Evolutionary conservation across 371 early-diverging fungal genomes (phyloP).

Genomic region (Batkoa obscura): DNA sequence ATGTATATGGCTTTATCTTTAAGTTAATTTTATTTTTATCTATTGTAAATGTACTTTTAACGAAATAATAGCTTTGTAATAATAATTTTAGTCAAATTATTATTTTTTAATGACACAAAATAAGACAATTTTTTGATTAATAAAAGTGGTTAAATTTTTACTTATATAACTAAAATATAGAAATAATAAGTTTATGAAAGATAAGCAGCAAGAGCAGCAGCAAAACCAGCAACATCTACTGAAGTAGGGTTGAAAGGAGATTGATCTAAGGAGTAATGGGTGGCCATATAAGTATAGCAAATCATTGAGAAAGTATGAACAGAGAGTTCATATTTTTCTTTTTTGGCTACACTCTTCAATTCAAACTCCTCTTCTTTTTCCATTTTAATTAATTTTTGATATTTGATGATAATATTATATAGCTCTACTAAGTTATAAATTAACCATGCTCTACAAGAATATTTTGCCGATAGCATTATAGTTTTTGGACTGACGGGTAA

Average conservation of each 20-base stretch:
- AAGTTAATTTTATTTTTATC: too few relatives aligned
- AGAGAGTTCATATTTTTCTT: not conserved
- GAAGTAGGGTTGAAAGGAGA: conserved; percentile 1
- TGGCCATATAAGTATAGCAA: conserved; percentile 2
- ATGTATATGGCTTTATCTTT: too few relatives aligned
- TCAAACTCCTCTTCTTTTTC: not conserved
- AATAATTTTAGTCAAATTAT: too few relatives aligned
- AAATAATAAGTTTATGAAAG: not conserved
- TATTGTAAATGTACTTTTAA: too few relatives aligned
- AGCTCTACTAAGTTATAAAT: not conserved
- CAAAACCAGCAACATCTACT: conserved; percentile 2
- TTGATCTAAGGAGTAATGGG: not conserved
- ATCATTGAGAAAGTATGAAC: not conserved
- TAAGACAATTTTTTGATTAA: too few relatives aligned
- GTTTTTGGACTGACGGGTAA: not conserved
- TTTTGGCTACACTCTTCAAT: not conserved
- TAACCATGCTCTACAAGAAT: conserved; percentile 4
- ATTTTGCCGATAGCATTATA: not conserved
- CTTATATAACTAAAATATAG: too few relatives aligned
- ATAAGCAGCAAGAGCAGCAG: conserved; percentile 1
- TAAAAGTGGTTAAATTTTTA: too few relatives aligned
- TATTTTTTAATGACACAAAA: too few relatives aligned
- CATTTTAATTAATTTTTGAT: not conserved
- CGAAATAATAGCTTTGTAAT: too few relatives aligned
- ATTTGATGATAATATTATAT: not conserved